Evolutionary conservation across 2,329 filamentous ascomycete genomes (phyloP), one percentile per base, ranked within the genome.

Genomic region (Talaromyces piceae): DNA sequence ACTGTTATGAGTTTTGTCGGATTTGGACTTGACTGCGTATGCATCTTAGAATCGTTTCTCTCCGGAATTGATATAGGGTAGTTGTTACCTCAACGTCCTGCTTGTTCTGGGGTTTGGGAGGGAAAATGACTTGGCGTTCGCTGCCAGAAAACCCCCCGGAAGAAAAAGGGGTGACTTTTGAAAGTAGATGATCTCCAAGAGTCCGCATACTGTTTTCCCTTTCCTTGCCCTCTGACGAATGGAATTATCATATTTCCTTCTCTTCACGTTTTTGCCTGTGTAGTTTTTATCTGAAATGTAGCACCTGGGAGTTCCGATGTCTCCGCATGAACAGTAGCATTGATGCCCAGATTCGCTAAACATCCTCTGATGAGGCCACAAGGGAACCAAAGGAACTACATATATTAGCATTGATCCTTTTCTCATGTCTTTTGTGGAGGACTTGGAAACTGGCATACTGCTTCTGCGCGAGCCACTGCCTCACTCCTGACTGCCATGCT

Each of bases 261-360:
- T 28, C 12, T 37, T 76, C 74, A 86, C 63, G 80, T 71, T 71
- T 89, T 89, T 27, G 78, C 70, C 23, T 82, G 78, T 47, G 86
- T 74, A 33, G 88, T 93, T 74, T 94, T 94, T 67, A 98, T 96
- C 73, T 98, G 93, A 68, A 98, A 98, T 1, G 91, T 88, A 30
- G 91, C 93, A 5, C 81, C 81, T 0, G 93, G 93, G 50, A 98
- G 76, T 66, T 95, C 91, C 51, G 77, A 86, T 50, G 87, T 87
- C 72, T 96, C 93, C 4, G 90, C 93, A 60, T 95, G 88, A 1
- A 98, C 91, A 1, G 86, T 94, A 8, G 91, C 91, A 61, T 84
- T 85, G 60, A 97, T 90, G 5, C 91, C 93, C 74, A 98, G 76
- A 47, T 86, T 90, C n/a, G 90, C 86, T 46, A 98, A 73, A n/a